Evolutionary conservation across 768 basidiomycete species (phyloP).

Genomic region (Gloeostereum incarnatum): DNA sequence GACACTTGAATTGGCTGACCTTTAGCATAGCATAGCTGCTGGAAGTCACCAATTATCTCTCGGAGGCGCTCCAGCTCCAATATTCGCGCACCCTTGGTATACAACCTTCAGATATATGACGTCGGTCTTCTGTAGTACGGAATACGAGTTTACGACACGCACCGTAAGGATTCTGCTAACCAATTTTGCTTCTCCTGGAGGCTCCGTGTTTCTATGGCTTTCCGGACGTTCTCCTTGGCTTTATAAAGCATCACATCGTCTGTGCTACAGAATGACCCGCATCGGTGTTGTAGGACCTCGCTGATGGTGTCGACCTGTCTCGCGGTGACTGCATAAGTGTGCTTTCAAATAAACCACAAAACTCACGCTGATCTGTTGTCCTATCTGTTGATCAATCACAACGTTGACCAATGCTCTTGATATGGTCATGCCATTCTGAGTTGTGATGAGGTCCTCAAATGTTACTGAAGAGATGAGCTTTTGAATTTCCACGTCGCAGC

Average conservation of each 20-base stretch:
- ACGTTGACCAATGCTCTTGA: conserved; percentile 90
- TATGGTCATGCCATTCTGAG: conserved; percentile 76
- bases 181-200: conserved; percentile 66
- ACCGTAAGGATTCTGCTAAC: conserved; percentile 86
- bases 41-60: conserved; percentile 87
- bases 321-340: conserved; percentile 1
- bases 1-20: conserved; percentile 41
- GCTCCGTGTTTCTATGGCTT: conserved; percentile 76
- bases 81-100: conserved; percentile 80
- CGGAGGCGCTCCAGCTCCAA: conserved; percentile 77
- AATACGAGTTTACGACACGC: conserved; percentile 9
- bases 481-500: conserved; percentile 69
- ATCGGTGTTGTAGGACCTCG: conserved; percentile 87
- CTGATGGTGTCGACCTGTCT: conserved; percentile 91
- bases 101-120: conserved; percentile 65
- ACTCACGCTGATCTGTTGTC: conserved; percentile 88
- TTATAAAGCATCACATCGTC: conserved; percentile 99
- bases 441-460: conserved; percentile 82
- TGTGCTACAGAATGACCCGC: conserved; percentile 95
- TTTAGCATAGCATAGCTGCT: conserved; percentile 72
- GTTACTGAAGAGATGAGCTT: conserved; percentile 60
- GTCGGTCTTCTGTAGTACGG: background rate
- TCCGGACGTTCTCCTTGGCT: conserved; percentile 89
- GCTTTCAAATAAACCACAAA: background rate
- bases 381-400: conserved; percentile 96